Base-by-base conservation (phyloP, 2,329 filamentous ascomycete species). In the Fusarium sp. region DNA sequence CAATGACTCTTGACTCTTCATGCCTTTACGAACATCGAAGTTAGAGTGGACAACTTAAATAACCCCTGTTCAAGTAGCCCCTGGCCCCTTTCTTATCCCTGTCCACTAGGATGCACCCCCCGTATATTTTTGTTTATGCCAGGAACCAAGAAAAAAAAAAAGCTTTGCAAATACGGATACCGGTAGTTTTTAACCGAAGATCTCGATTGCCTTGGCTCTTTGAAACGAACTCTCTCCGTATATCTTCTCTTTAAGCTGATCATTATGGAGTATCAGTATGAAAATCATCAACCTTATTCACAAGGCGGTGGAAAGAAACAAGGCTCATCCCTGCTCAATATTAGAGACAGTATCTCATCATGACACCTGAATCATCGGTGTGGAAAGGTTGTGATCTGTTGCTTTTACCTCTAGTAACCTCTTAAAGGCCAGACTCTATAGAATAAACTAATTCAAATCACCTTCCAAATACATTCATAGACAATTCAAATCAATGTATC, bases 71-170 rank as follows among this genome's bases (percentile, higher is more conserved):
- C 12, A 58, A 56, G 47, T 21, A 52, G 50, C 33, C 63, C 41
- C 55, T n/a, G 37, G 46, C 60, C 57, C 67, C 67, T 64, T 66
- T 69, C 56, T 26, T 44, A 55, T 47, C 66, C 62, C 53, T 68
- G 54, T 15, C 53, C 66, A 67, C 57, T 50, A 50, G 42, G 64
- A 46, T 58, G 57, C 44, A 46, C 12, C 56, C 67, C 49, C 66
- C 48, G 38, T 53, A 21, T 53, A 29, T 59, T 55, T 70, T 52
- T 41, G 10, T 54, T 41, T n/a, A 29, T 57, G 41, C 47, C 41
- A 64, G 57, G 57, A 64, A 69, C 67, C 31, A 44, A 29, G 20
- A 42, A 43, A 52, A 21, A 42, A 43, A 52, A 52, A 68, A 68
- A 53, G 44, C 20, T 56, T 69, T 50, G 13, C 20, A 53, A 46